Conservation (phyloP, 2,329 filamentous ascomycete species). For the Penicillium sp. region DNA sequence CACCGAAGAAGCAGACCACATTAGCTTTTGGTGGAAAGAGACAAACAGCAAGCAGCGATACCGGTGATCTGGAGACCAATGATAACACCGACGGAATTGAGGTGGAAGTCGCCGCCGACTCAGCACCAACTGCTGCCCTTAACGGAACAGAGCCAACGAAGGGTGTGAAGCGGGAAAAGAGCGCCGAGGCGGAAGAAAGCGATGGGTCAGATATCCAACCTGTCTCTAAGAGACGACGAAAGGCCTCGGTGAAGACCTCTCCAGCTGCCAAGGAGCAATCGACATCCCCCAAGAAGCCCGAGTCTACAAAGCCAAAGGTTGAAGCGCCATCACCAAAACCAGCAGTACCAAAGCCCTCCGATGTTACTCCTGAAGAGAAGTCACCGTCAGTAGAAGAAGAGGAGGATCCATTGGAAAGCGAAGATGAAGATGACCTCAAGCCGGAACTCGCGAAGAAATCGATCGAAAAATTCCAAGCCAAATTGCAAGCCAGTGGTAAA, state of each 20-base stretch:
- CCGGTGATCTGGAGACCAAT: constrained; percentile 23
- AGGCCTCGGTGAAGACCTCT: constrained; percentile 38
- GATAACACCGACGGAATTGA: constrained; percentile 12
- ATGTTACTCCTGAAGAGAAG: constrained; percentile 38
- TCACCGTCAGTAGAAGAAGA: constrained; percentile 36
- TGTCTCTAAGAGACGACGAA: constrained; percentile 53
- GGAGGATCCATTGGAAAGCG: constrained; percentile 44
- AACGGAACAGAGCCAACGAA: constrained; percentile 18
- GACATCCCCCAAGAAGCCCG: constrained; percentile 19
- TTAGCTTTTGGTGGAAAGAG: constrained; percentile 68
- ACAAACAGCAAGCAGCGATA: constrained; percentile 31
- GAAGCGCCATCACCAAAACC: constrained; percentile 22
- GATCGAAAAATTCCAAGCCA: constrained; percentile 75
- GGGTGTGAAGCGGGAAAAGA: constrained; percentile 38
- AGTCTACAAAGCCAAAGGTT: constrained; percentile 14
- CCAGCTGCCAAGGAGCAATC: constrained; percentile 18
- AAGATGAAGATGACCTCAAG: constrained; percentile 60
- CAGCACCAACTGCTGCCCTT: constrained; percentile 2
- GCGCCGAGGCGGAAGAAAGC: constrained; percentile 41
- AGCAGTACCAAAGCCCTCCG: constrained; percentile 40
- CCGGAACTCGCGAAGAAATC: constrained; percentile 70
- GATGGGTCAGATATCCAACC: constrained; percentile 59
- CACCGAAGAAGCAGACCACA: constrained; percentile 71
- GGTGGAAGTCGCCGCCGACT: constrained; percentile 12
- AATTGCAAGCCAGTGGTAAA: constrained; percentile 64